Evolutionary conservation across 768 basidiomycete genomes (phyloP), one percentile per base, ranked within the genome.

Genomic region (Amylocystis lapponica): DNA sequence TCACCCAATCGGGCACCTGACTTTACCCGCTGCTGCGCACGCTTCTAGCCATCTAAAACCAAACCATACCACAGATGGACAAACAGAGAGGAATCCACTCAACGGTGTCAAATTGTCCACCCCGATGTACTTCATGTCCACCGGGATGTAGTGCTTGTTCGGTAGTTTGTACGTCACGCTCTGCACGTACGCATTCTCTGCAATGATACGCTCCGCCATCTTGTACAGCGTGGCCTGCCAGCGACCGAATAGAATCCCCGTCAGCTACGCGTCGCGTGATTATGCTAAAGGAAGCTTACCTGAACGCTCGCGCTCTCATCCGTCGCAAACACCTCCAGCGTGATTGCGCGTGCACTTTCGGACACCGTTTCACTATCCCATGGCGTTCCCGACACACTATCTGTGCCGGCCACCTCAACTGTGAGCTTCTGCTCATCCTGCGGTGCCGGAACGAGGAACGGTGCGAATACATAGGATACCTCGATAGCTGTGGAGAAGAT

Each of bases 131-230:
- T 63, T 64, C 81, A 91, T 84, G 61, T 88, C 79, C 36, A 93
- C 88, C 0, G 88, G 86, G 52, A 96, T 77, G 62, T 95, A 97
- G 59, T 96, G 94, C 66, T 93, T 90, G 71, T 98, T 98, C 2
- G 95, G 94, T 3, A 96, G 72, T 32, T 66, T 63, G 64, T 95
- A 96, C 12, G 73, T 71, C 25, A 88, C 83, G 2, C 63, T 63
- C 32, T 71, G 58, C 11, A 96, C 70, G 2, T 67, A 67, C 2
- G 62, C 60, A 54, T 90, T 84, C 60, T 86, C 79, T 2, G 64
- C 64, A 22, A 96, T 65, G 50, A 97, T 70, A 2, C 73, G 71
- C 49, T 86, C 75, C 0, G 74, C 88, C 81, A 94, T 94, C 67
- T 86, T 87, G 75, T 82, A 94, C 39, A 95, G 67, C 21, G 93